Evolutionary conservation across 1,139 yeast species (phyloP).

Genomic region (Taiozyma sp.): DNA sequence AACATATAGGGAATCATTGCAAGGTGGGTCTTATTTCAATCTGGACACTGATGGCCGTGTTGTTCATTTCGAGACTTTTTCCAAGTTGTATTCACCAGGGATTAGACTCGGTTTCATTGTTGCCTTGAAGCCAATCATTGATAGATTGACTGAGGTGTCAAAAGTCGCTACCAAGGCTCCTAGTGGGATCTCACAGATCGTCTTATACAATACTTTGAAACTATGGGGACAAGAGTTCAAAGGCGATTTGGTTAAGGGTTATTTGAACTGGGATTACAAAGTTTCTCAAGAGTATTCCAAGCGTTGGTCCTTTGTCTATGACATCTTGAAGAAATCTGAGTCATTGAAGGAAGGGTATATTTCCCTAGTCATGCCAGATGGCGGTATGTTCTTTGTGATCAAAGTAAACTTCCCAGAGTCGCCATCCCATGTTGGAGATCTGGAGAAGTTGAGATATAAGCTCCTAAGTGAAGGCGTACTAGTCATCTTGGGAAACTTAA

Average conservation of each 20-base stretch:
- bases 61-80: constrained; percentile 76
- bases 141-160: constrained; percentile 31
- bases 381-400: constrained; percentile 65
- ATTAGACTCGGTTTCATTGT: constrained; percentile 73
- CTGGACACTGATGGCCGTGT: constrained; percentile 80
- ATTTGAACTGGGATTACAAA: constrained; percentile 48
- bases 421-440: constrained; percentile 19
- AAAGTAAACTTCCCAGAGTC: constrained; percentile 23
- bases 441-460: constrained; percentile 30
- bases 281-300: constrained; percentile 43
- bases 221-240: constrained; percentile 28
- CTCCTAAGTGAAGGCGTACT: constrained; percentile 37
- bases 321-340: constrained; percentile 40
- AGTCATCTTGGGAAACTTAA: constrained; percentile 41
- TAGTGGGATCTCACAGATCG: constrained; percentile 38
- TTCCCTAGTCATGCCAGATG: constrained; percentile 44
- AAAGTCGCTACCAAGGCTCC: constrained; percentile 38
- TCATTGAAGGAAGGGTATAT: constrained; percentile 28
- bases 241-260: constrained; percentile 37
- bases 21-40: constrained; percentile 59
- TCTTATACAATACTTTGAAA: constrained; percentile 37
- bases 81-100: constrained; percentile 87
- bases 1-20: constrained; percentile 55
- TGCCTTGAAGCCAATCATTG: constrained; percentile 53
- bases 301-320: constrained; percentile 45